phyloP scores from a whole-genome alignment of 1,139 yeast genomes.

The Torulaspora globosa region DNA sequence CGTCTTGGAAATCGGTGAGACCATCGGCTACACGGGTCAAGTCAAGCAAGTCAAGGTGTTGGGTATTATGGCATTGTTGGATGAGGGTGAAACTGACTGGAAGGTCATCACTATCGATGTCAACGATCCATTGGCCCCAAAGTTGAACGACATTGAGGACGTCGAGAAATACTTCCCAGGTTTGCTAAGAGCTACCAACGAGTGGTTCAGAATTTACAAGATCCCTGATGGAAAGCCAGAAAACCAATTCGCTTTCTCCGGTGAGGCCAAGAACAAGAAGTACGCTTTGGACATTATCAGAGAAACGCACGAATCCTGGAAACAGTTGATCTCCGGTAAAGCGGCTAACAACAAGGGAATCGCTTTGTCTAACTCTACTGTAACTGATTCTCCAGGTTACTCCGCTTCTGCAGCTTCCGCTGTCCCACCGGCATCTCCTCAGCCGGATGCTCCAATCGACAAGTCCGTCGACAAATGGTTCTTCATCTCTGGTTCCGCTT shows the following conservation, averaged over 20 bases:
- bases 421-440: slow-evolving; percentile 66
- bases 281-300: slow-evolving; percentile 67
- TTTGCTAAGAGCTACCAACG: slow-evolving; percentile 73
- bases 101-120: slow-evolving; percentile 82
- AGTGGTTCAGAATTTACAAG: slow-evolving; percentile 95
- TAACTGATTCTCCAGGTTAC: slow-evolving; percentile 53
- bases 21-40: slow-evolving; percentile 67
- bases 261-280: slow-evolving; percentile 66
- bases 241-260: slow-evolving; percentile 81
- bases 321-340: slow-evolving; percentile 57
- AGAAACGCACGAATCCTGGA: slow-evolving; percentile 82
- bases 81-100: slow-evolving; percentile 97
- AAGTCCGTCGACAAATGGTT: slow-evolving; percentile 98
- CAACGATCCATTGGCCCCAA: slow-evolving; percentile 72
- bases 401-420: slow-evolving; percentile 47
- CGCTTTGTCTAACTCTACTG: slow-evolving; percentile 69
- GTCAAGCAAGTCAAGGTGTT: slow-evolving; percentile 77
- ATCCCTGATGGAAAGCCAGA: slow-evolving; percentile 90
- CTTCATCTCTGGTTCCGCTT: slow-evolving; percentile 86
- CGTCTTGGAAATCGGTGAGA: slow-evolving; percentile 82
- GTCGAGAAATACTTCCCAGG: slow-evolving; percentile 83
- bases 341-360: slow-evolving; percentile 47
- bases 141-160: slow-evolving; percentile 75
- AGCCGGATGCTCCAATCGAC: slow-evolving; percentile 91
- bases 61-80: slow-evolving; percentile 83